Evolutionary conservation across 768 basidiomycete species (phyloP).

Genomic region (Boletus fagicola): DNA sequence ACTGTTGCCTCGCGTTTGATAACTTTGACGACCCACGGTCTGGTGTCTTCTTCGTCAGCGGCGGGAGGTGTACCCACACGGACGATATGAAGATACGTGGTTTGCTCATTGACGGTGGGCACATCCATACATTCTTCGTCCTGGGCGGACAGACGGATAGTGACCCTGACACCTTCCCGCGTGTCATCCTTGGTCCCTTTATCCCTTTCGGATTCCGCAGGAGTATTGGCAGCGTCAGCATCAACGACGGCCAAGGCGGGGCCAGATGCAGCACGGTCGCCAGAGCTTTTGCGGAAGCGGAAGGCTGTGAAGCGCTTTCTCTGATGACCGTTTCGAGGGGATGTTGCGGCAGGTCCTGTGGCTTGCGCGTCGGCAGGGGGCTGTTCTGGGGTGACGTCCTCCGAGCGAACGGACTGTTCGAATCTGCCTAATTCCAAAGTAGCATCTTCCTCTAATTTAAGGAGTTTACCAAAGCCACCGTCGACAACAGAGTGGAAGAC

Average conservation of each 20-base stretch:
- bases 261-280: constrained; percentile 58
- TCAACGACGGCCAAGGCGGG: constrained; percentile 81
- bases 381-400: constrained; percentile 11
- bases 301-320: constrained; percentile 66
- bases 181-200: constrained; percentile 47
- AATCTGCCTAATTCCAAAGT: constrained; percentile 79
- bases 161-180: constrained; percentile 67
- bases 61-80: constrained; percentile 53
- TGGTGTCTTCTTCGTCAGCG: constrained; percentile 51
- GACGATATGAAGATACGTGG: constrained; percentile 84
- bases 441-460: constrained; percentile 76
- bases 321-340: constrained; percentile 21
- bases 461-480: constrained; percentile 77
- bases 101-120: constrained; percentile 75
- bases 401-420: constrained; percentile 37
- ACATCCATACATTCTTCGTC: constrained; percentile 73
- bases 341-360: constrained; percentile 11
- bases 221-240: constrained; percentile 45
- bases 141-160: constrained; percentile 78
- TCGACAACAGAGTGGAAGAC: constrained; percentile 56
- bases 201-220: constrained; percentile 38
- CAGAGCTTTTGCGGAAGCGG: constrained; percentile 59
- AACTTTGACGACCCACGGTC: constrained; percentile 91
- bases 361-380: constrained; percentile 11
- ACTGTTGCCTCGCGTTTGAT: constrained; percentile 89